These are phyloP conservation scores for Syzygium aqueum DNA, from an alignment of 345 rosid genomes.

Conservation along the genomic window DNA sequence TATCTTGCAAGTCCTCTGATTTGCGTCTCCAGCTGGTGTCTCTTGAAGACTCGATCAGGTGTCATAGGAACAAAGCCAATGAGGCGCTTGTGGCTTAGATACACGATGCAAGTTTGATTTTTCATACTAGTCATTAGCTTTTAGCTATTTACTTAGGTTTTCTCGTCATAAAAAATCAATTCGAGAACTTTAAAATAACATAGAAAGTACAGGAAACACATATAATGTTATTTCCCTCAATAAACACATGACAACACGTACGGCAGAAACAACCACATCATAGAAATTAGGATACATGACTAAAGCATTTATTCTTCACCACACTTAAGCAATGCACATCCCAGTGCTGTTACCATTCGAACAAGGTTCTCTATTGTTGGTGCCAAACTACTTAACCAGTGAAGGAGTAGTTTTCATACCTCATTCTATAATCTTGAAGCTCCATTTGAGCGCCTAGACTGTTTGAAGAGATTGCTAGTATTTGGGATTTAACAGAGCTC, in stretches of 20 bases:
- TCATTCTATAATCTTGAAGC: too few species aligned
- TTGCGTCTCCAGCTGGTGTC: neutral
- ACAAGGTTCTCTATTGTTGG: neutral
- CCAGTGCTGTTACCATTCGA: rapidly evolving
- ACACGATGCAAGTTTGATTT: neutral
- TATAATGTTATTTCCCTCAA: neutral
- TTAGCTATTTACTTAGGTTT: neutral
- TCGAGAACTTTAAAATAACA: neutral
- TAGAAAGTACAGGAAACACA: neutral
- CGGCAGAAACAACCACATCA: neutral
- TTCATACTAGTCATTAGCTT: neutral
- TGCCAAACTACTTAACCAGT: too few species aligned
- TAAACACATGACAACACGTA: neutral
- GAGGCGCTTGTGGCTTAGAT: neutral
- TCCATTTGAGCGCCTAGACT: too few species aligned
- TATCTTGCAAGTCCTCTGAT: neutral
- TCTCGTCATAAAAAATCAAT: neutral
- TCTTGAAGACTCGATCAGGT: neutral
- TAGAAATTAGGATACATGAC: neutral
- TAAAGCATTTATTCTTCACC: neutral
- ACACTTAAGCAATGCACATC: neutral
- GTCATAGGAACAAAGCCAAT: neutral
- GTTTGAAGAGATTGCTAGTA: too few species aligned
- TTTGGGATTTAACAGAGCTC: too few species aligned
- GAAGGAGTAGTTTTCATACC: too few species aligned